Evolutionary conservation across 768 basidiomycete genomes (phyloP), one percentile per base, ranked within the genome.

Genomic region (Lepiota venenata): DNA sequence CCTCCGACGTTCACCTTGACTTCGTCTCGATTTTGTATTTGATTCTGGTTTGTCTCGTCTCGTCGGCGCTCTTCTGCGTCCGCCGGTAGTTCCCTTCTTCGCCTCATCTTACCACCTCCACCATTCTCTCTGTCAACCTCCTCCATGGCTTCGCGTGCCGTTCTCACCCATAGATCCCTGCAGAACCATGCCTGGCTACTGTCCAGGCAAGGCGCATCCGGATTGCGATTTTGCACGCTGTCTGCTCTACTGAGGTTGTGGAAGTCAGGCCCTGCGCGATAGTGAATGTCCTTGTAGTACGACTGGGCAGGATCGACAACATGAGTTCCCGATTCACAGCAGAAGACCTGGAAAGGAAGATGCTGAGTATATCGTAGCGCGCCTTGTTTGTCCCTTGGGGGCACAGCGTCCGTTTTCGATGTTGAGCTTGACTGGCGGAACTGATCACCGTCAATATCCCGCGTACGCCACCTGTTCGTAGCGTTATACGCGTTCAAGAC

Each of bases 161-260:
- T 88, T 59, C 81, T 81, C n/a, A 93, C 80, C 97, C 97, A 99
- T 37, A 99, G 76, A 69, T 99, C 97, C 36, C 97, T 75, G 63
- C 97, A 99, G 75, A 99, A 98, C 90, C 92, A 98, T 32, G 95
- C 93, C 69, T 99, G 97, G 36, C 86, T 91, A 64, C 92, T 95
- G 68, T 98, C 97, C 63, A 98, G 81, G 67, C 97, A 99, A 25
- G 88, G 74, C 1, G 91, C 90, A 59, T 96, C 91, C 4, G 88
- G 81, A 47, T 82, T 80, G 52, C 93, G 83, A 0, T 73, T 70
- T 0, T 78, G 70, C 16, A 78, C 69, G 8, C 79, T 74, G n/a
- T 85, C 81, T 1, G 78, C 71, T 38, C 75, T 74, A 54, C 84
- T 87, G 32, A 90, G 71, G 61, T 98, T 98, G 65, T 92, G 88